These are phyloP conservation scores for Akanthomyces muscarius DNA, from an alignment of 2,329 filamentous ascomycete genomes.

Conservation along the genomic window DNA sequence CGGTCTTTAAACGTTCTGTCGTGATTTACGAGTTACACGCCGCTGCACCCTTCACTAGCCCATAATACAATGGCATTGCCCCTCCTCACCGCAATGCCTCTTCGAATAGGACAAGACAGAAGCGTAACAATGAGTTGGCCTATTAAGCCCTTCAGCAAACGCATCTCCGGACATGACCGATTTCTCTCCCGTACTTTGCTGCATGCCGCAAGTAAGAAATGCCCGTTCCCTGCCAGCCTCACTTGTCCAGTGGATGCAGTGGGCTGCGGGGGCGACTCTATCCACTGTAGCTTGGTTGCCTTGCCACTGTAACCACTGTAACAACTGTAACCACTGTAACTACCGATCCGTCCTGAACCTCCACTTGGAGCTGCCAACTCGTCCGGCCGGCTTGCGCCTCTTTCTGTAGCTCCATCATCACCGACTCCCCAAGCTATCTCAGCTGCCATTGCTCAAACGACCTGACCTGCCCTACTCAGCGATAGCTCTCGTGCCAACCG, in stretches of 20 bases:
- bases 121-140: too few species aligned
- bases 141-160: too few species aligned
- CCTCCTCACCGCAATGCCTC: too few species aligned
- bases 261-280: background rate
- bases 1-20: too few species aligned
- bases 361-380: background rate
- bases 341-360: background rate
- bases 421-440: background rate
- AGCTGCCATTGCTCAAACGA: background rate
- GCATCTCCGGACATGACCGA: too few species aligned
- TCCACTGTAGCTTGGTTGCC: background rate
- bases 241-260: background rate
- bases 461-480: slow-evolving; percentile 5
- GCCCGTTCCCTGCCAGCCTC: background rate
- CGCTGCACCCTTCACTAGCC: too few species aligned
- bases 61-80: too few species aligned
- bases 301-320: background rate
- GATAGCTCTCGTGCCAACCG: background rate
- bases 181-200: too few species aligned
- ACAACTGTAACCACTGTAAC: background rate
- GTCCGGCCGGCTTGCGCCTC: background rate
- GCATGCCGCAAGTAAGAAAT: background rate
- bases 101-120: too few species aligned
- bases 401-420: background rate
- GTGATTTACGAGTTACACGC: too few species aligned